Evolutionary conservation across 2,329 filamentous ascomycete species (phyloP).

Genomic region (Talaromyces islandicus): DNA sequence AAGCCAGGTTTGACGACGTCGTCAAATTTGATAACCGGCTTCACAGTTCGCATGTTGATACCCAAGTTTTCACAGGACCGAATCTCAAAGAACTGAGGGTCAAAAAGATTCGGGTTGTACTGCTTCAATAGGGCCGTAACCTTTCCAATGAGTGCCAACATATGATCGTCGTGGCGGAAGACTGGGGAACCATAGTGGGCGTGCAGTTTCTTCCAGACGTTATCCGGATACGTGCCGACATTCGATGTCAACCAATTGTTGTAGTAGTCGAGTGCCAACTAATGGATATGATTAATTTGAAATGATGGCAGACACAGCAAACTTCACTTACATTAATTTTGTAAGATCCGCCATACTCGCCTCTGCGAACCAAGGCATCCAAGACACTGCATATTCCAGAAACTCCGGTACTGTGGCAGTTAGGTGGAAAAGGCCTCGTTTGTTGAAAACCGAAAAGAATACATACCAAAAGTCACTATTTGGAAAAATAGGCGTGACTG

Average conservation of each 20-base stretch:
- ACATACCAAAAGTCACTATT: slow-evolving; percentile 37
- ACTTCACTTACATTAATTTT: slow-evolving; percentile 29
- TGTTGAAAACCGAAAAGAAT: background rate
- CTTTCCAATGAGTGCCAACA: slow-evolving; percentile 36
- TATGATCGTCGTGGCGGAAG: slow-evolving; percentile 48
- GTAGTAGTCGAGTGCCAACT: slow-evolving; percentile 37
- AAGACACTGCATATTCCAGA: slow-evolving; percentile 37
- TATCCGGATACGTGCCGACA: slow-evolving; percentile 34
- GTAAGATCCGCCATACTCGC: slow-evolving; percentile 35
- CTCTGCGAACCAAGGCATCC: slow-evolving; percentile 36
- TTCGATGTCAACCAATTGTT: slow-evolving; percentile 35
- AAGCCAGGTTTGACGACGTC: slow-evolving; percentile 37
- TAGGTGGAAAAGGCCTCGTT: background rate
- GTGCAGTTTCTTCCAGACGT: slow-evolving; percentile 47
- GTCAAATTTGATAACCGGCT: slow-evolving; percentile 40
- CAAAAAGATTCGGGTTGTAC: slow-evolving; percentile 37
- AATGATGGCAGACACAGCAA: background rate
- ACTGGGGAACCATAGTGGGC: slow-evolving; percentile 36
- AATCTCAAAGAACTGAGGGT: slow-evolving; percentile 45
- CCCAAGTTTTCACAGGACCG: slow-evolving; percentile 22
- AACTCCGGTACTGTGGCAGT: slow-evolving; percentile 19
- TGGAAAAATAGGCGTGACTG: slow-evolving; percentile 41
- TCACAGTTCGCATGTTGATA: slow-evolving; percentile 35
- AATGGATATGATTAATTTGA: background rate
- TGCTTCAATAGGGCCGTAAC: slow-evolving; percentile 30